Evolutionary conservation across 345 rosid genomes (phyloP).

Genomic region (Aurinia saxatilis): DNA sequence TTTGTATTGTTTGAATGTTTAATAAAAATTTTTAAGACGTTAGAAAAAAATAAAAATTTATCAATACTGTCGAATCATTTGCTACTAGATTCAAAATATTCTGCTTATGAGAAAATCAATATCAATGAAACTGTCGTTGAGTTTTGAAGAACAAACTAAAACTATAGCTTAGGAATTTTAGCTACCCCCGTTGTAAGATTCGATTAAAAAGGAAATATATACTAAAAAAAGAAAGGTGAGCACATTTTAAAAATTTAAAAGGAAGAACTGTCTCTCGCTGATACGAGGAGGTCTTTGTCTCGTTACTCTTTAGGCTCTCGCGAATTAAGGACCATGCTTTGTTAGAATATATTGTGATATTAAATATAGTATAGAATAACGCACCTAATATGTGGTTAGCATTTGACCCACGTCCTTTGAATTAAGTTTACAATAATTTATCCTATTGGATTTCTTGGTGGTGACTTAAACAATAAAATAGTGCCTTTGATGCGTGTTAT

Average conservation of each 20-base stretch:
- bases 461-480: constrained; percentile 2
- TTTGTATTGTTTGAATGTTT: too few relatives aligned
- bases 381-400: constrained; percentile 16
- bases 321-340: constrained; percentile 23
- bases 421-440: background rate
- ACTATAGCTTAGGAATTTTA: background rate
- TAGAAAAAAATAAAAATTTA: too few relatives aligned
- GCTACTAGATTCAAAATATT: background rate
- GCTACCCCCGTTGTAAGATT: background rate
- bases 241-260: constrained; percentile 2
- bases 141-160: background rate
- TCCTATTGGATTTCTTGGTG: constrained; percentile 10
- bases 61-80: background rate
- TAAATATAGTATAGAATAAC: constrained; percentile 2
- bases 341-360: background rate
- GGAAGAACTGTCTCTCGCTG: constrained; percentile 8
- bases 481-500: constrained; percentile 7
- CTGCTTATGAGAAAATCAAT: background rate
- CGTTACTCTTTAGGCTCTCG: background rate
- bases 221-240: background rate
- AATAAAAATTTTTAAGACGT: too few relatives aligned
- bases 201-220: background rate
- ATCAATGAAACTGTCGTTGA: background rate
- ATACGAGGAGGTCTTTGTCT: constrained; percentile 25
- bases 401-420: constrained; percentile 18